These are phyloP conservation scores for Macrotyloma uniflorum DNA, from an alignment of 306 rosid genomes.

Conservation along the genomic window DNA sequence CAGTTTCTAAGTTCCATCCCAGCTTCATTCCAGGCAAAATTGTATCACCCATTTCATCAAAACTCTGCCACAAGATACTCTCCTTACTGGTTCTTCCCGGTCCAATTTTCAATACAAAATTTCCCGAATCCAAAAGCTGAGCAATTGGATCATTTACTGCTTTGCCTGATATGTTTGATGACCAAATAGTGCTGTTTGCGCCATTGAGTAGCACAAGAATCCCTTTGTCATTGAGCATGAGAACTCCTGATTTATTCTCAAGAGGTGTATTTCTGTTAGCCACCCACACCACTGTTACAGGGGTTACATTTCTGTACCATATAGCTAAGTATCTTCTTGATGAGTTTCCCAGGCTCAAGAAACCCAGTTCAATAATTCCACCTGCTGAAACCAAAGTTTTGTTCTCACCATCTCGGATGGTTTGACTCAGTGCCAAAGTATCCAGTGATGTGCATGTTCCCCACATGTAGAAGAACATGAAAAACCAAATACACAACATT, in stretches of 20 bases:
- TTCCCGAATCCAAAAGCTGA: constrained; percentile 28
- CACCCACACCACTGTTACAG: constrained; percentile 34
- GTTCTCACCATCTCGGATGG: not conserved
- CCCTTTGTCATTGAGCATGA: constrained; percentile 1
- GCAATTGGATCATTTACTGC: constrained; percentile 5
- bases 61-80: constrained; percentile 28
- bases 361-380: constrained; percentile 31
- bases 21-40: constrained; percentile 28
- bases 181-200: constrained; percentile 30
- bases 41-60: constrained; percentile 21
- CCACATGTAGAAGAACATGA: not conserved
- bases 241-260: not conserved
- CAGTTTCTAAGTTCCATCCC: constrained; percentile 17
- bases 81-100: not conserved
- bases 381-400: not conserved
- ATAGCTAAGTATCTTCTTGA: constrained; percentile 23
- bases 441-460: not conserved
- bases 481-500: not conserved
- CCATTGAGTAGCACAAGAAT: constrained; percentile 16
- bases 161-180: not conserved
- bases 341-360: constrained; percentile 29
- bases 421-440: not conserved
- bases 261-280: constrained; percentile 35
- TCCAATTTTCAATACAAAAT: constrained; percentile 5
- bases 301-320: constrained; percentile 25